Percentiles rank a stretch among this genome's conserved stretches.
These are phyloP conservation scores for Dryas integrifolia DNA, from an alignment of 331 rosid species.

Conservation along the genomic window DNA sequence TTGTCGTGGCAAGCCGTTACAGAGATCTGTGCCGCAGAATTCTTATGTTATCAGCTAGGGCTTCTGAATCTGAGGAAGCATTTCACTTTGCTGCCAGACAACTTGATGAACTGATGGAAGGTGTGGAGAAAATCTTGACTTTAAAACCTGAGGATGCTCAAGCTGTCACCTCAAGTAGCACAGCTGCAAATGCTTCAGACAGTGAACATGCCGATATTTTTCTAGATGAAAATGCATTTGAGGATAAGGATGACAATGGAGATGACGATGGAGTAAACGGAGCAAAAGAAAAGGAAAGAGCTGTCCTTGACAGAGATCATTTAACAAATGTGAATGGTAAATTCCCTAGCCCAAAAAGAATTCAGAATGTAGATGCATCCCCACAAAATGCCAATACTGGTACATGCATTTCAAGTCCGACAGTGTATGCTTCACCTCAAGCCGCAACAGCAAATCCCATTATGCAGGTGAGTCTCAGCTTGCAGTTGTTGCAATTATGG, in stretches of 20 bases:
- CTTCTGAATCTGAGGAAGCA: slow-evolving; percentile 58
- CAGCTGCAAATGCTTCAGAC: slow-evolving; percentile 44
- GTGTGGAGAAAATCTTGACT: slow-evolving; percentile 55
- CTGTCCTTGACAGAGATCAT: slow-evolving; percentile 19
- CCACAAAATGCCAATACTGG: slow-evolving; percentile 16
- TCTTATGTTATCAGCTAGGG: slow-evolving; percentile 55
- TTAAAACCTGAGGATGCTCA: slow-evolving; percentile 40
- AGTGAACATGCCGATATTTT: slow-evolving; percentile 40
- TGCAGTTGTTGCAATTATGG: slow-evolving; percentile 5
- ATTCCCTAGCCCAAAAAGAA: slow-evolving; percentile 31
- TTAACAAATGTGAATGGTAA: slow-evolving; percentile 26
- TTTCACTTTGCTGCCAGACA: slow-evolving; percentile 43
- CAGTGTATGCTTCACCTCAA: slow-evolving; percentile 43
- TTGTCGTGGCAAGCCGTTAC: slow-evolving; percentile 46
- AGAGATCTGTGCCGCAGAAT: slow-evolving; percentile 46
- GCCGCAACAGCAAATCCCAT: slow-evolving; percentile 38
- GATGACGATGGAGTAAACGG: slow-evolving; percentile 35
- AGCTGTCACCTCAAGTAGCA: slow-evolving; percentile 40
- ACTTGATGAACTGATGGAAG: slow-evolving; percentile 56
- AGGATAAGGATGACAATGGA: slow-evolving; percentile 41
- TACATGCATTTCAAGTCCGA: slow-evolving; percentile 39
- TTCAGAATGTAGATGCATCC: slow-evolving; percentile 36
- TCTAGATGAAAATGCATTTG: slow-evolving; percentile 39
- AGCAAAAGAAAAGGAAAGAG: slow-evolving; percentile 22
- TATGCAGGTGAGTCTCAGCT: slow-evolving; percentile 41